Base-by-base conservation (phyloP, 164 flowering plant species). In the Liriodendron chinense region DNA sequence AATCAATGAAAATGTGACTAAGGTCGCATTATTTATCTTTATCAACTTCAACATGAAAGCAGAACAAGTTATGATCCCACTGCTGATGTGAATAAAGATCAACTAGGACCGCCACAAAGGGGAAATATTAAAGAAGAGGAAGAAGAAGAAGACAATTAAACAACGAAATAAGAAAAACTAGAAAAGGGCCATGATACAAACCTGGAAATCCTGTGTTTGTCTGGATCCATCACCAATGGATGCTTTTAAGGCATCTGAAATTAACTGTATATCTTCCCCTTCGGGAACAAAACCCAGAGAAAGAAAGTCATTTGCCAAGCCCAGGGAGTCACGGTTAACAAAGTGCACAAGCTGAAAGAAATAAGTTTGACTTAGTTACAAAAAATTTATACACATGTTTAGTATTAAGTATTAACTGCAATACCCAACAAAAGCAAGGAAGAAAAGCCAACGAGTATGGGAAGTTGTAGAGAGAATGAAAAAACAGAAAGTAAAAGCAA, bases 231-330 rank as follows among this genome's bases (percentile, higher is more conserved):
- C 88, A 74, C 89, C 92, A 83, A 96, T 93, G 71, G 98, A 89
- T 82, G 88, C 78, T 75, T 69, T 79, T 77, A 96, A 75, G 43
- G 98, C 94, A 82, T 87, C 89, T 79, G 99, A 85, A 68, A 96
- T 93, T 62, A 83, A 75, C 59, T 82, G 87, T 43, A 88, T 76
- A 76, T 93, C 89, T 57, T 81, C 86, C 56, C 96, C 98, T 84
- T 93, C 99, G 75, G 97, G 94, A 79, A 93, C 74, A 85, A 96
- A 96, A 81, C 99, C 99, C 86, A 96, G 86, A 70, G 99, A 96
- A 75, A 93, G 92, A 80, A 90, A 96, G 81, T 93, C 99, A 82
- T 92, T 96, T 75, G 97, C 99, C 82, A 96, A 85, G 73, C 97
- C 91, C 85, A 93, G 79, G 72, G 98, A 90, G 80, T 96, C 99